Evolutionary conservation across 768 basidiomycete species (phyloP).

Genomic region (Lyophyllum decastes): DNA sequence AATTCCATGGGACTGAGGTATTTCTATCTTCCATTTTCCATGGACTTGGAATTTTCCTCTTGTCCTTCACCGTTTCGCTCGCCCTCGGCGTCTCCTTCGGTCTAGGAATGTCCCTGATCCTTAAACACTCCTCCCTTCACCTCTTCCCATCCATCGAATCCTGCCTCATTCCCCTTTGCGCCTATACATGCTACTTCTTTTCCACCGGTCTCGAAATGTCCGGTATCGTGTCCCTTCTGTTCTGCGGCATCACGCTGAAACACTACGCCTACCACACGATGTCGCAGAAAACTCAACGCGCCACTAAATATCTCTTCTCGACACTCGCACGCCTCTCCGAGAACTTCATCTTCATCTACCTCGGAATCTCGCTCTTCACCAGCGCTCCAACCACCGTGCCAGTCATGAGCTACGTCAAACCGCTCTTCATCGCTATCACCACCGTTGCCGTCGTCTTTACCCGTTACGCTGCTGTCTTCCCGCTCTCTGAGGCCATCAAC

Average conservation of each 20-base stretch:
- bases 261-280: conserved; percentile 99
- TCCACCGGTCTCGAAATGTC: conserved; percentile 94
- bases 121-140: conserved; percentile 90
- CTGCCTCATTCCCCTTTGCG: conserved; percentile 92
- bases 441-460: conserved; percentile 93
- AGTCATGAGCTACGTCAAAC: conserved; percentile 87
- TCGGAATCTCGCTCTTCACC: conserved; percentile 96
- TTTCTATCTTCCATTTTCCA: conserved; percentile 89
- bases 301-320: conserved; percentile 94
- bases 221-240: conserved; percentile 95
- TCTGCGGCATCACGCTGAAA: conserved; percentile 98
- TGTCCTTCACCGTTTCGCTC: conserved; percentile 95
- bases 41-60: conserved; percentile 95
- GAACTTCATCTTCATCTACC: conserved; percentile 99
- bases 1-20: conserved; percentile 89
- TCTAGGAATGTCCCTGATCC: conserved; percentile 84
- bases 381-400: conserved; percentile 74
- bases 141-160: conserved; percentile 94
- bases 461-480: conserved; percentile 94
- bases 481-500: conserved; percentile 93
- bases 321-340: conserved; percentile 94
- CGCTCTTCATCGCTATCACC: conserved; percentile 90
- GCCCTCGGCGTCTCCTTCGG: conserved; percentile 91
- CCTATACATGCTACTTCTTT: conserved; percentile 98
- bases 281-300: conserved; percentile 91